phyloP scores from a whole-genome alignment of 2,329 filamentous ascomycete species.

The Neopestalotiopsis sp. region DNA sequence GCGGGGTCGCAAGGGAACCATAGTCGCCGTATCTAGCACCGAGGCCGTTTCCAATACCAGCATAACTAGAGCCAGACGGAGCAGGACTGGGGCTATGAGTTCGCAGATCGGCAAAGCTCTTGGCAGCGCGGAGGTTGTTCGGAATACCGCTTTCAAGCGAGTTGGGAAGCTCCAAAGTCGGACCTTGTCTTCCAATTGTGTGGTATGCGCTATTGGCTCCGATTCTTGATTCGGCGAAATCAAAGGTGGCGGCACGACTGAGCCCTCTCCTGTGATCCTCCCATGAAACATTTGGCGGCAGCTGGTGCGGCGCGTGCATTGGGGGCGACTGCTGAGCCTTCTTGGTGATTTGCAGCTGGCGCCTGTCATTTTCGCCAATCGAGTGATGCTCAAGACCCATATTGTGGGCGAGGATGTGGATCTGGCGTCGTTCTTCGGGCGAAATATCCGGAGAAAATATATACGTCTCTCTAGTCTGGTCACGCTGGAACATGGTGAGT shows the following conservation, averaged over 20 bases:
- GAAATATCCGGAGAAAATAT: conserved; percentile 83
- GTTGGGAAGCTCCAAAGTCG: conserved; percentile 86
- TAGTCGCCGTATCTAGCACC: conserved; percentile 37
- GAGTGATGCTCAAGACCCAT: conserved; percentile 92
- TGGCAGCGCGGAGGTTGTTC: conserved; percentile 87
- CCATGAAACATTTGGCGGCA: conserved; percentile 68
- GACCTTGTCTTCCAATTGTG: conserved; percentile 79
- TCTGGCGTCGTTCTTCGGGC: conserved; percentile 83
- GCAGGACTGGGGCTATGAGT: conserved; percentile 95
- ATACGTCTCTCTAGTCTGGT: conserved; percentile 75
- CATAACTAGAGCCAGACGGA: conserved; percentile 85
- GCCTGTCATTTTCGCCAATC: conserved; percentile 83
- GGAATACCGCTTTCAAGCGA: conserved; percentile 71
- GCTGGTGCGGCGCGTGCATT: conserved; percentile 58
- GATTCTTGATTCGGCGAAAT: conserved; percentile 78
- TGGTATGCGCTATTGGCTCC: conserved; percentile 71
- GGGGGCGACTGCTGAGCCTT: conserved; percentile 59
- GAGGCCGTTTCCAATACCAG: conserved; percentile 52
- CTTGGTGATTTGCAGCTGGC: conserved; percentile 90
- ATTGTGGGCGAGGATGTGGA: conserved; percentile 94
- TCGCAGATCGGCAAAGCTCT: conserved; percentile 94
- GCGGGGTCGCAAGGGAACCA: conserved; percentile 36
- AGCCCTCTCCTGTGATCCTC: conserved; percentile 84
- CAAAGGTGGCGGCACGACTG: conserved; percentile 94
- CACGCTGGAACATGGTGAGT: conserved; percentile 86